A percentile compares a stretch with the other conserved stretches of the same genome.
phyloP scores from a whole-genome alignment of 2,329 filamentous ascomycete genomes.

The Trichoderma endophyticum region DNA sequence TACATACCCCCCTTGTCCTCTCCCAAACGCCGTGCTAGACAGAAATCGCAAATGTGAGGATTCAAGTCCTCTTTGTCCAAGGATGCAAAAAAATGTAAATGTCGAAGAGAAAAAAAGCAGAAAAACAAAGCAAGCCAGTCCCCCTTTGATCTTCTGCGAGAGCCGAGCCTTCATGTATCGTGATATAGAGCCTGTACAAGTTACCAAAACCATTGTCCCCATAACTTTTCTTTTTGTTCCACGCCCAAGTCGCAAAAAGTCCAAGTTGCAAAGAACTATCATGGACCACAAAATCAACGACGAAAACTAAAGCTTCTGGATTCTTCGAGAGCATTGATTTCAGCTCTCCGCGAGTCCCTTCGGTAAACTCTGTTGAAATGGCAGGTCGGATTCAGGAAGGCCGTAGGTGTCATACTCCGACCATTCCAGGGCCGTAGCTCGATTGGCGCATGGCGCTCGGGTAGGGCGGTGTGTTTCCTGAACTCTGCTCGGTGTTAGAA shows the following conservation, averaged over 20 bases:
- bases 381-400: neutral
- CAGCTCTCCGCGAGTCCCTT: neutral
- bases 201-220: slow-evolving; percentile 23
- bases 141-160: slow-evolving; percentile 3
- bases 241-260: slow-evolving; percentile 10
- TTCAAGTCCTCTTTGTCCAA: slow-evolving; percentile 13
- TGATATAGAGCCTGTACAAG: slow-evolving; percentile 31
- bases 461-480: slow-evolving; percentile 43
- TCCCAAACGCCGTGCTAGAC: slow-evolving; percentile 35
- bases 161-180: slow-evolving; percentile 27
- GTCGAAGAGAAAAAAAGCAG: neutral
- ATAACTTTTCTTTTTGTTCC: slow-evolving; percentile 16
- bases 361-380: neutral
- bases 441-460: slow-evolving; percentile 46
- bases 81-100: slow-evolving; percentile 16
- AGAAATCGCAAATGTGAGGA: slow-evolving; percentile 20
- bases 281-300: slow-evolving; percentile 19
- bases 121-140: neutral
- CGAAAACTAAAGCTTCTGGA: neutral
- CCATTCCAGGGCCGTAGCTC: slow-evolving; percentile 58
- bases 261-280: slow-evolving; percentile 17
- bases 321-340: neutral
- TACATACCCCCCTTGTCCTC: slow-evolving; percentile 12
- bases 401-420: slow-evolving; percentile 46
- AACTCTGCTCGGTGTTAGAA: slow-evolving; percentile 41